These are phyloP conservation scores for Podospora comata DNA, from an alignment of 495 filamentous ascomycete genomes.

Conservation along the genomic window DNA sequence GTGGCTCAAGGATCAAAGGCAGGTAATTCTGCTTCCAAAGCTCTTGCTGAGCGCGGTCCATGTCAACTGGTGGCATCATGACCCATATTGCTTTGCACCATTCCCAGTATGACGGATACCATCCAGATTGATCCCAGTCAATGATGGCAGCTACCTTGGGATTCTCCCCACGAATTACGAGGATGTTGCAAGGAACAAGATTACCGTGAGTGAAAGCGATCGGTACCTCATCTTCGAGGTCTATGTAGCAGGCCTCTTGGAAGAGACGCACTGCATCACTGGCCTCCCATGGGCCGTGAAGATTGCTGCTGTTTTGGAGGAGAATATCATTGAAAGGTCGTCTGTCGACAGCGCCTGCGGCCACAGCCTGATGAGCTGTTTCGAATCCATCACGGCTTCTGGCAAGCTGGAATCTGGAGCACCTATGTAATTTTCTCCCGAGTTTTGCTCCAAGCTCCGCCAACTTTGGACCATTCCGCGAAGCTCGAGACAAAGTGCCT, in stretches of 20 bases:
- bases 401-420: not conserved
- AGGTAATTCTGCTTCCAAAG: slow-evolving; percentile 9
- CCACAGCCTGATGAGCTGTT: not conserved
- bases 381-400: not conserved
- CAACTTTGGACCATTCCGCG: slow-evolving; percentile 26
- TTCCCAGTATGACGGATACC: slow-evolving; percentile 16
- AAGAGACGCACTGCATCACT: not conserved
- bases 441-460: slow-evolving; percentile 32
- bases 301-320: slow-evolving; percentile 4
- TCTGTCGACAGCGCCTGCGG: not conserved
- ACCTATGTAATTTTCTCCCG: slow-evolving; percentile 9
- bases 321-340: slow-evolving; percentile 4
- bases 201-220: slow-evolving; percentile 9
- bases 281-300: slow-evolving; percentile 3
- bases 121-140: slow-evolving; percentile 14
- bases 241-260: slow-evolving; percentile 3
- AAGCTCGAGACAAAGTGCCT: slow-evolving; percentile 32
- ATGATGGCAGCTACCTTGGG: slow-evolving; percentile 12
- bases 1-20: not conserved
- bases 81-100: slow-evolving; percentile 15
- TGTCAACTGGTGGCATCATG: not conserved
- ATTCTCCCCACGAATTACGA: slow-evolving; percentile 1
- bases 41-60: slow-evolving; percentile 3
- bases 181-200: slow-evolving; percentile 6
- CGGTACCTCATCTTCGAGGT: not conserved